Evolutionary conservation across 2,329 filamentous ascomycete species (phyloP).

Genomic region (Didymella keratinophila): DNA sequence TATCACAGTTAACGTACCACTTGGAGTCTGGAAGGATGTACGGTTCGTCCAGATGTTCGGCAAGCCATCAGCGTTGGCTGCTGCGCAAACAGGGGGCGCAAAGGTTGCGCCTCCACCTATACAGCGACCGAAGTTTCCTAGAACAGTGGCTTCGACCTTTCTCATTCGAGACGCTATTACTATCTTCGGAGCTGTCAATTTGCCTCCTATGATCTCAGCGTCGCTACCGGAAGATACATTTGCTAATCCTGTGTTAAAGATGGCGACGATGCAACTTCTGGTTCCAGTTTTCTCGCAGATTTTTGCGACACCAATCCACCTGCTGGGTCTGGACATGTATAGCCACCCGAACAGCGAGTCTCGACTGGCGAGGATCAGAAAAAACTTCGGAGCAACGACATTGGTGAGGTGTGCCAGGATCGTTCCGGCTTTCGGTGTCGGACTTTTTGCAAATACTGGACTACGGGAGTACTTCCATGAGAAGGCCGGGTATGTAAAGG

Average conservation of each 20-base stretch:
- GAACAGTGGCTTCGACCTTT: slow-evolving; percentile 34
- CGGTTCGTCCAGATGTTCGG: slow-evolving; percentile 41
- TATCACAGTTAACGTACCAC: slow-evolving; percentile 37
- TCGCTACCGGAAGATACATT: slow-evolving; percentile 29
- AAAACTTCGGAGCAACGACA: slow-evolving; percentile 31
- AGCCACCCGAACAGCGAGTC: slow-evolving; percentile 21
- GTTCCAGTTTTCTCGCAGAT: slow-evolving; percentile 41
- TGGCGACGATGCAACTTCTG: slow-evolving; percentile 37
- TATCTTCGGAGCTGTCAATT: slow-evolving; percentile 42
- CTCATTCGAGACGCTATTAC: slow-evolving; percentile 42
- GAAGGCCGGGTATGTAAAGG: slow-evolving; percentile 9
- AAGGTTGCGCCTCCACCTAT: slow-evolving; percentile 1
- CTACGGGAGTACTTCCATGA: slow-evolving; percentile 31
- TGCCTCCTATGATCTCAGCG: slow-evolving; percentile 36
- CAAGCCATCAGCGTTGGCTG: slow-evolving; percentile 8
- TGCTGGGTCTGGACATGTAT: slow-evolving; percentile 39
- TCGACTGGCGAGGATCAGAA: slow-evolving; percentile 26
- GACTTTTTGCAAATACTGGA: slow-evolving; percentile 35
- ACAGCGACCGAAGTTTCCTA: slow-evolving; percentile 22
- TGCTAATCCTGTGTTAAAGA: slow-evolving; percentile 27
- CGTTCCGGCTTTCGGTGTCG: slow-evolving; percentile 41
- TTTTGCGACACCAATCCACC: slow-evolving; percentile 38
- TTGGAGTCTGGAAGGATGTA: slow-evolving; percentile 42
- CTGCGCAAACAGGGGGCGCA: slow-evolving; percentile 3
- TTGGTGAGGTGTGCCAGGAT: slow-evolving; percentile 40